A percentile compares a stretch with the other conserved stretches of the same genome.
Conservation (phyloP, 1,139 yeast species). For the Geotrichum fermentans region DNA sequence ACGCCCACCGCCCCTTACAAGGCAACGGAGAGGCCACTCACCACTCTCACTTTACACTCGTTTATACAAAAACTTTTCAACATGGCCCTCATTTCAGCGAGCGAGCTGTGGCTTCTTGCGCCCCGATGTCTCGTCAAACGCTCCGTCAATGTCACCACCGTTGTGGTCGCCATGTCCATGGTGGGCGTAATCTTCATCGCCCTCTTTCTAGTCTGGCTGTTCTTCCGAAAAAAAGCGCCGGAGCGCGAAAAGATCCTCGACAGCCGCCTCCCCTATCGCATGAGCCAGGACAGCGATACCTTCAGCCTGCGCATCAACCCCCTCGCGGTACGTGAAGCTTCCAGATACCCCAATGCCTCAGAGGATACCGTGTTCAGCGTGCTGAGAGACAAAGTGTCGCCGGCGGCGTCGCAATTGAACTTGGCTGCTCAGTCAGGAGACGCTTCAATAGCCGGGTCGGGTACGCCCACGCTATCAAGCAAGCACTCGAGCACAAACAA, state of each 20-base stretch:
- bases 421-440: too few species aligned
- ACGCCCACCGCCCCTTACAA: too few species aligned
- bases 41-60: too few species aligned
- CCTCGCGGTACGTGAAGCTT: not conserved
- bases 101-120: too few species aligned
- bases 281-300: conserved; percentile 4
- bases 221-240: conserved; percentile 5
- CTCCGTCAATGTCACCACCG: not conserved
- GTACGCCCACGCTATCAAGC: too few species aligned
- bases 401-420: not conserved
- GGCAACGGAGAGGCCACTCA: too few species aligned
- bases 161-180: conserved; percentile 7
- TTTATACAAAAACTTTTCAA: too few species aligned
- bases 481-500: too few species aligned
- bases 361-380: not conserved
- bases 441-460: too few species aligned
- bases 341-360: conserved; percentile 2
- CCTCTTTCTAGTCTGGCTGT: not conserved
- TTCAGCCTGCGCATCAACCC: conserved; percentile 2
- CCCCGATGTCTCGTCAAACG: conserved; percentile 9
- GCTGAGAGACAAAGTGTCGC: conserved; percentile 6
- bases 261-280: not conserved
- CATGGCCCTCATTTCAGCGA: too few species aligned
- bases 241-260: conserved; percentile 1
- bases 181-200: conserved; percentile 3